Conservation (phyloP, 495 filamentous ascomycete species). For the Pyronema omphalodes region DNA sequence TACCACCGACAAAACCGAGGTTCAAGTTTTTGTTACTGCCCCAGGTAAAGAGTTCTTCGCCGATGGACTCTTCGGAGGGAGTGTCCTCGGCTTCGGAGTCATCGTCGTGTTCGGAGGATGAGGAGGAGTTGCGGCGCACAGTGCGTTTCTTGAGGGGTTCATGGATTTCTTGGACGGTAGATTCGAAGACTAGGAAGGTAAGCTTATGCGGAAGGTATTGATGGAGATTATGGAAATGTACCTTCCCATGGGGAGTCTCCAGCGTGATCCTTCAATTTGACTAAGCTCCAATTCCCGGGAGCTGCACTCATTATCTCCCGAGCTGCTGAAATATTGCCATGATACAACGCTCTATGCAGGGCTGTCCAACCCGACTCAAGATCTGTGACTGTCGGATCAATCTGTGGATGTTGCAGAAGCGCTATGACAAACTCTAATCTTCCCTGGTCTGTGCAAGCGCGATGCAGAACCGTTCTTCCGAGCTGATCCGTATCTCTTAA, state of each 20-base stretch:
- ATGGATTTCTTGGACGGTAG: slow-evolving; percentile 50
- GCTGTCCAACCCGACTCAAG: slow-evolving; percentile 90
- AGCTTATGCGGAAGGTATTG: not conserved
- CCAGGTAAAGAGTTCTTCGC: slow-evolving; percentile 80
- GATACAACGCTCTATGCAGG: slow-evolving; percentile 79
- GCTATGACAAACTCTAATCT: slow-evolving; percentile 55
- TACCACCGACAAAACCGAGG: slow-evolving; percentile 77
- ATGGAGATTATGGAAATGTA: not conserved
- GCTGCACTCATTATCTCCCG: slow-evolving; percentile 54
- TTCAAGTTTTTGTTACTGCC: slow-evolving; percentile 91
- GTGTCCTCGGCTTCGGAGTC: slow-evolving; percentile 27
- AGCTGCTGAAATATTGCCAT: slow-evolving; percentile 77
- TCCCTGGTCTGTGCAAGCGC: slow-evolving; percentile 48
- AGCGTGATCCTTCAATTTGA: slow-evolving; percentile 89
- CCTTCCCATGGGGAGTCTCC: slow-evolving; percentile 58
- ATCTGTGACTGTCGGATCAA: slow-evolving; percentile 75
- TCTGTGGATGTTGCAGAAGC: slow-evolving; percentile 58
- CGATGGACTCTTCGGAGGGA: slow-evolving; percentile 20
- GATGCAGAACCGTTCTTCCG: slow-evolving; percentile 69
- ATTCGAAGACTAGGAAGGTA: slow-evolving; percentile 52
- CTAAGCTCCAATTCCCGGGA: slow-evolving; percentile 41
- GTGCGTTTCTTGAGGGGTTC: slow-evolving; percentile 12
- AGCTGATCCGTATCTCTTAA: slow-evolving; percentile 60
- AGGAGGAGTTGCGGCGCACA: slow-evolving; percentile 1
- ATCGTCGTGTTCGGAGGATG: slow-evolving; percentile 8